These are phyloP conservation scores for Periconia digitata DNA, from an alignment of 2,329 filamentous ascomycete genomes.

Conservation along the genomic window DNA sequence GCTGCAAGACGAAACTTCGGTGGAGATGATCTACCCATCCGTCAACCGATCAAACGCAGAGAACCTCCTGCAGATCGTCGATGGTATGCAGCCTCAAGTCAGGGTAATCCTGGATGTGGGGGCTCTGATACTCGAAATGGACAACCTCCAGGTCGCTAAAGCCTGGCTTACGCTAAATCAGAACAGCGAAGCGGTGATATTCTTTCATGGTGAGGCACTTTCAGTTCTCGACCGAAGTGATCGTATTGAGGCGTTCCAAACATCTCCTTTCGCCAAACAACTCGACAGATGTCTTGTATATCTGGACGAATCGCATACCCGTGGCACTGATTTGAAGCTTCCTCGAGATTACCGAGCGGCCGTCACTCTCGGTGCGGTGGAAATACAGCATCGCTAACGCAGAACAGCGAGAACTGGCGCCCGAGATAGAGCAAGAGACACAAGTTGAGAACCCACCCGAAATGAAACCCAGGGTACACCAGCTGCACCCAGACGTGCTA, in stretches of 20 bases:
- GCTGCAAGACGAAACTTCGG: constrained; percentile 46
- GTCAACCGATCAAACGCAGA: not conserved
- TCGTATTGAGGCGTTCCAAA: constrained; percentile 49
- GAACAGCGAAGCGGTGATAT: constrained; percentile 54
- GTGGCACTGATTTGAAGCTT: constrained; percentile 62
- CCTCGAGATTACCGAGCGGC: constrained; percentile 52
- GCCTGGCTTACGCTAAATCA: constrained; percentile 55
- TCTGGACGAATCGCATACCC: constrained; percentile 62
- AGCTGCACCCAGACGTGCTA: constrained; percentile 47
- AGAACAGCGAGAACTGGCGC: constrained; percentile 67
- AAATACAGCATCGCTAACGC: not conserved
- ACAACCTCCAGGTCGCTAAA: constrained; percentile 53
- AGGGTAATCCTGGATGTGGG: constrained; percentile 65
- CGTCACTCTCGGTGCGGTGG: constrained; percentile 55
- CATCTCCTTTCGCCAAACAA: constrained; percentile 58
- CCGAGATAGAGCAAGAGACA: constrained; percentile 64
- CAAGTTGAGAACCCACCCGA: constrained; percentile 54
- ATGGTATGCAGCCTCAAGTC: constrained; percentile 36
- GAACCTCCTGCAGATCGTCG: constrained; percentile 41
- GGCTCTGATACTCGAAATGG: constrained; percentile 64
- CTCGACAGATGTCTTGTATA: constrained; percentile 58
- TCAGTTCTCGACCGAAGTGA: constrained; percentile 49
- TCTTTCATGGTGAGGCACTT: constrained; percentile 53
- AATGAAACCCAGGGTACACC: constrained; percentile 45
- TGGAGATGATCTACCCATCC: constrained; percentile 15